These are phyloP conservation scores for Actinomortierella ambigua DNA, from an alignment of 371 early-diverging fungal species.

Conservation along the genomic window DNA sequence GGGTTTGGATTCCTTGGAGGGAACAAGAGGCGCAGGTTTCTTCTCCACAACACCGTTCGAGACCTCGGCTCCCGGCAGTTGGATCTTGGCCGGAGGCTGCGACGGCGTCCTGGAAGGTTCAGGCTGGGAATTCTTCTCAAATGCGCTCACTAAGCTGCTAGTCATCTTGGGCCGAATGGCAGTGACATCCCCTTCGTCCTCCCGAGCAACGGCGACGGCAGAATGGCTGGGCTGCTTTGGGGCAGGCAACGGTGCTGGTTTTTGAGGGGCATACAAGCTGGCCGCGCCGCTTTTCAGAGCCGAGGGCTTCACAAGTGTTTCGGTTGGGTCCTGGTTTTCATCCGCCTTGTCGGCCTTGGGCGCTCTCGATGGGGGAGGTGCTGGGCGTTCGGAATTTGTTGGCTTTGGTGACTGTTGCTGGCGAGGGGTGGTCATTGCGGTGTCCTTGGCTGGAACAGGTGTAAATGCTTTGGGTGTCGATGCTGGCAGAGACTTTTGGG, in stretches of 20 bases:
- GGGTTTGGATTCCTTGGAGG: not conserved
- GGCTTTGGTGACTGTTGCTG: constrained; percentile 1
- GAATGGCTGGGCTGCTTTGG: not conserved
- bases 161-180: not conserved
- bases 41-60: not conserved
- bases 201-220: too few species aligned
- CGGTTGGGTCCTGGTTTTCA: not conserved
- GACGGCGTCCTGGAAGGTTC: not conserved
- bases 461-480: too few species aligned
- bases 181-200: too few species aligned
- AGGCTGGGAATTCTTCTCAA: not conserved
- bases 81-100: not conserved
- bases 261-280: not conserved
- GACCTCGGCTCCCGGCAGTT: not conserved
- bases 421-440: too few species aligned
- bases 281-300: constrained; percentile 9
- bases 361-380: constrained; percentile 1
- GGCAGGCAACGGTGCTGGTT: not conserved
- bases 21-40: not conserved
- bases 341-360: not conserved
- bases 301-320: constrained; percentile 28
- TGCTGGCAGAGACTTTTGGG: not conserved
- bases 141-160: constrained; percentile 10
- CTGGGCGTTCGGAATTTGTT: not conserved
- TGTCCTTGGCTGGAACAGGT: not conserved